These are phyloP conservation scores for Pyrus communis DNA, from an alignment of 306 rosid genomes.

Conservation along the genomic window DNA sequence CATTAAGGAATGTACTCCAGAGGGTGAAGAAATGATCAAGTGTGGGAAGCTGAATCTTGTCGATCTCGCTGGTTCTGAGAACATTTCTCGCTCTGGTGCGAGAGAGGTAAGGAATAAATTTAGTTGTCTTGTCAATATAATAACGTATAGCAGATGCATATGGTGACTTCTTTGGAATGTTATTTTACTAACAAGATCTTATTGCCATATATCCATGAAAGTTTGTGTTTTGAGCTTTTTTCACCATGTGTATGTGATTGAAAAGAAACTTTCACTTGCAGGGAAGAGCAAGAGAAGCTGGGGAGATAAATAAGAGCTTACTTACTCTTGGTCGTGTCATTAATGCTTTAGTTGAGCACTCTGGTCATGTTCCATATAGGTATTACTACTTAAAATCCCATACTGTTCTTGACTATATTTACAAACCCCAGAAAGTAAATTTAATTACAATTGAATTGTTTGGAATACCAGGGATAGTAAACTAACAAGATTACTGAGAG, in stretches of 20 bases:
- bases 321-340: conserved; percentile 97
- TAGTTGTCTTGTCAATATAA: background rate
- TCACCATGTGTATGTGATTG: conserved; percentile 12
- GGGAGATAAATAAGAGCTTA: conserved; percentile 96
- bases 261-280: conserved; percentile 37
- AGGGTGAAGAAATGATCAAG: conserved; percentile 98
- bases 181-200: background rate
- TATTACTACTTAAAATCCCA: conserved; percentile 17
- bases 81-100: conserved; percentile 99
- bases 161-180: background rate
- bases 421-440: background rate
- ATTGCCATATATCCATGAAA: background rate
- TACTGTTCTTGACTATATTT: background rate
- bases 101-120: conserved; percentile 62
- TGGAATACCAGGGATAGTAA: conserved; percentile 84
- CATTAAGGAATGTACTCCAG: conserved; percentile 95
- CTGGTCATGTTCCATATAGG: conserved; percentile 99
- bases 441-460: conserved; percentile 16
- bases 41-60: conserved; percentile 98
- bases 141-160: background rate
- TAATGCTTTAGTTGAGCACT: conserved; percentile 96
- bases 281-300: conserved; percentile 99
- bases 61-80: conserved; percentile 99
- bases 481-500: conserved; percentile 86
- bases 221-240: background rate